These are phyloP conservation scores for Draba incana DNA, from an alignment of 345 rosid species.

Conservation along the genomic window DNA sequence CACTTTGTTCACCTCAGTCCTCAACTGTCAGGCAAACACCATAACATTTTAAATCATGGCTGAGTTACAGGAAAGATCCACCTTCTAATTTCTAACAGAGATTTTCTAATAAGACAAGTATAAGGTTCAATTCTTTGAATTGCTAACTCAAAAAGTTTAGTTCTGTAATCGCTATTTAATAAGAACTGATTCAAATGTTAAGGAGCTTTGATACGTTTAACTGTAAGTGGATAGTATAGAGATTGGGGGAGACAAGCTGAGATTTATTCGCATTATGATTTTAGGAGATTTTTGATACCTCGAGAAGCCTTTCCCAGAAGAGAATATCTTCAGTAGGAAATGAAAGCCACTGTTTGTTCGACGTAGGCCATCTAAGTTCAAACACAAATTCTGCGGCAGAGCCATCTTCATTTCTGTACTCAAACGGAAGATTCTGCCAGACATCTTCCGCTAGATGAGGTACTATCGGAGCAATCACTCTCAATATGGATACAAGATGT, in stretches of 20 bases:
- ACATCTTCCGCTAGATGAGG: constrained; percentile 97
- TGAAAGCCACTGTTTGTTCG: constrained; percentile 64
- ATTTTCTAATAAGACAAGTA: too few species aligned
- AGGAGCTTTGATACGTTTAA: constrained; percentile 12
- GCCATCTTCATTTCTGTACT: constrained; percentile 56
- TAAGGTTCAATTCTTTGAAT: too few species aligned
- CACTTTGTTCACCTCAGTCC: constrained; percentile 95
- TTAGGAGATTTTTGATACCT: constrained; percentile 49
- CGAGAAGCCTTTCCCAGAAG: constrained; percentile 82
- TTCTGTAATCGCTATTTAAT: neutral
- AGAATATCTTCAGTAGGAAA: constrained; percentile 66
- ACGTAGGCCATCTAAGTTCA: constrained; percentile 79
- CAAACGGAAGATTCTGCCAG: constrained; percentile 96
- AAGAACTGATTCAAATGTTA: neutral
- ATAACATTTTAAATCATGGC: neutral
- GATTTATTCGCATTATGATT: neutral
- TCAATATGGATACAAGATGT: constrained; percentile 77
- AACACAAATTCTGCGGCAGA: constrained; percentile 73
- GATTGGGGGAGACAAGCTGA: neutral
- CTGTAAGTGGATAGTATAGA: constrained; percentile 2
- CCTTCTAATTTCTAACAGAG: too few species aligned
- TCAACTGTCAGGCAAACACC: constrained; percentile 57
- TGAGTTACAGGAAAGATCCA: constrained; percentile 1
- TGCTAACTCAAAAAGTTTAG: too few species aligned
- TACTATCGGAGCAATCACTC: constrained; percentile 83